phyloP scores from a whole-genome alignment of 2,329 filamentous ascomycete species.

The Nemania sp. region DNA sequence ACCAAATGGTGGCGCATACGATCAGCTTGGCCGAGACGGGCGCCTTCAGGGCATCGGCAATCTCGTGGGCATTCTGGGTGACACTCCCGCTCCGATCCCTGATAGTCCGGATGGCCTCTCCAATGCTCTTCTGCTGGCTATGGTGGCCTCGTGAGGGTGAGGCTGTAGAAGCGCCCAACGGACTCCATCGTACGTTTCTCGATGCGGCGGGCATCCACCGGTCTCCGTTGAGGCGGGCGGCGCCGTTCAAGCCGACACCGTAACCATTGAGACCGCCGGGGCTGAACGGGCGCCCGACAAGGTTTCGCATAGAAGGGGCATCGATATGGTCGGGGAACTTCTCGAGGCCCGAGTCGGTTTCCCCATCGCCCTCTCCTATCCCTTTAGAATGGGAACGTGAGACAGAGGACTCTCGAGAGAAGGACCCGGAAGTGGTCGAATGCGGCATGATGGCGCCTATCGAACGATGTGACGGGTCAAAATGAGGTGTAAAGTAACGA shows the following conservation, averaged over 20 bases:
- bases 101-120: conserved; percentile 84
- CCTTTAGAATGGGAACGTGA: conserved; percentile 35
- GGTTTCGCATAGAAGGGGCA: conserved; percentile 38
- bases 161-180: conserved; percentile 34
- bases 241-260: conserved; percentile 38
- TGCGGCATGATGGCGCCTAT: conserved; percentile 37
- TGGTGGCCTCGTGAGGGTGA: conserved; percentile 30
- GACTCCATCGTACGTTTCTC: conserved; percentile 38
- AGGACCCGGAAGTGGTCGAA: conserved; percentile 39
- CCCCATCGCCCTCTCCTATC: conserved; percentile 30
- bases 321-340: conserved; percentile 43
- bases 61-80: conserved; percentile 89
- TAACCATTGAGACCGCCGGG: conserved; percentile 38
- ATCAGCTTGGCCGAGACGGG: conserved; percentile 87
- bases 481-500: conserved; percentile 31
- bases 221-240: conserved; percentile 36
- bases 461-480: conserved; percentile 21
- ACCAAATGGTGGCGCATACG: conserved; percentile 56
- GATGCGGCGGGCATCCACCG: conserved; percentile 39
- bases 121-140: conserved; percentile 77
- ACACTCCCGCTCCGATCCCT: conserved; percentile 80
- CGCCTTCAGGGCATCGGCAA: conserved; percentile 86
- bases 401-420: conserved; percentile 38
- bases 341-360: conserved; percentile 38
- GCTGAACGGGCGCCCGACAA: conserved; percentile 33